A percentile compares a stretch with the other conserved stretches of the same genome.
These are phyloP conservation scores for Pseudopithomyces maydicus DNA, from an alignment of 2,329 filamentous ascomycete species.

Conservation along the genomic window DNA sequence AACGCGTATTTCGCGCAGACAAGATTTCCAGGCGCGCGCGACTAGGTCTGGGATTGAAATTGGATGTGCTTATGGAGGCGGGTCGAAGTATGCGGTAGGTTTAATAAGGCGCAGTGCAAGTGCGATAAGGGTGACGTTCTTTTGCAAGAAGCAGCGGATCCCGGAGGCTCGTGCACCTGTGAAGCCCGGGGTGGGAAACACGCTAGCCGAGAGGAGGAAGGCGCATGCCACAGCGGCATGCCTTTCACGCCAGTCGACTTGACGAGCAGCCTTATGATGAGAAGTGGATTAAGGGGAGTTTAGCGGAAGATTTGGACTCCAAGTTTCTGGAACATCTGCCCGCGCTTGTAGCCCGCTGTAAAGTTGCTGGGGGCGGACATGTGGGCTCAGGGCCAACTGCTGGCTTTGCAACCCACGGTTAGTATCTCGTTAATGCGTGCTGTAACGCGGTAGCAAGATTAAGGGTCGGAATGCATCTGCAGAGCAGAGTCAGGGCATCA, in stretches of 20 bases:
- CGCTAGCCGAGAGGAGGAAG: neutral
- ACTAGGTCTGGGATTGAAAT: neutral
- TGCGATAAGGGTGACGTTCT: constrained; percentile 1
- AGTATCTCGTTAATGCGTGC: too few relatives aligned
- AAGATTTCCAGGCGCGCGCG: neutral
- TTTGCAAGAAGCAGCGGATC: neutral
- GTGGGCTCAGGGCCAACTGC: too few relatives aligned
- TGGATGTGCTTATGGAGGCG: neutral
- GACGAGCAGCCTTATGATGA: neutral
- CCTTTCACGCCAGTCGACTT: neutral
- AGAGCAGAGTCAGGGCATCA: too few relatives aligned
- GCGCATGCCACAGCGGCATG: neutral
- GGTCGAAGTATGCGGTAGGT: neutral
- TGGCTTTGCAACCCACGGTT: too few relatives aligned
- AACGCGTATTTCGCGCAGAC: neutral
- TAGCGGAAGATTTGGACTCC: too few relatives aligned
- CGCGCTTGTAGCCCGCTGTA: too few relatives aligned
- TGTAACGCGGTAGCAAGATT: too few relatives aligned
- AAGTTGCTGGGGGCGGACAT: too few relatives aligned
- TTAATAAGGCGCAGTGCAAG: neutral
- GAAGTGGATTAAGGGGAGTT: too few relatives aligned
- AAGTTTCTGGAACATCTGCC: too few relatives aligned
- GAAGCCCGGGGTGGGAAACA: neutral
- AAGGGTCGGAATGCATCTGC: too few relatives aligned
- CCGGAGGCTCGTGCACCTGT: neutral